Evolutionary conservation across 768 basidiomycete species (phyloP), one percentile per base, ranked within the genome.

Genomic region (Royoungia palumana): DNA sequence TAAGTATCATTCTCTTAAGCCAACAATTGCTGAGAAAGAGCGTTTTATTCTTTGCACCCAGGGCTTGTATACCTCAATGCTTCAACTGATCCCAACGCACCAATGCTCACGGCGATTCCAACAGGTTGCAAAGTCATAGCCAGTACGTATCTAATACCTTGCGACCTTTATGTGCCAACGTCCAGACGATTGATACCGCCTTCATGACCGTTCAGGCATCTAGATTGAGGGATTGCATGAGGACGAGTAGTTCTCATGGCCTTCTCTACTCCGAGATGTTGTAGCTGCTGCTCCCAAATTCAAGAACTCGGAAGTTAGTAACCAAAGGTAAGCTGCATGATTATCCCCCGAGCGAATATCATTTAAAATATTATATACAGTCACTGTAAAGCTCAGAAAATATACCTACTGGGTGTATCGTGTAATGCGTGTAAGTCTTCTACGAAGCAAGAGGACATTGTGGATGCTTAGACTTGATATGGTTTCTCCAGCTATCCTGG

Each of bases 401-500:
- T 50, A 13, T 41, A 36, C 13, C 6, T n/a, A 19, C 19, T 14
- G 20, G 38, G 41, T 34, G 0, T 7, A 13, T 0, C 14, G 24
- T 5, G 6, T 30, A 25, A 13, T 12, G 22, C 19, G 14, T 13
- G 48, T 20, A 40, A 21, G 44, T 54, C 20, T 43, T 12, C 47
- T 17, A 44, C 11, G 10, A 19, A 21, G 13, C 19, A 2, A 2
- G 9, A 34, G 4, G 34, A 12, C 5, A 19, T 24, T 50, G 5
- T 21, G 9, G 0, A 40, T 64, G 62, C n/a, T 47, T 34, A 6
- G 6, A 21, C 24, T 4, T 46, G 11, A 64, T 13, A n/a, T 64
- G 65, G 2, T 28, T 17, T 1, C 3, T 43, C 43, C 46, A 37
- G 44, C 25, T 64, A 34, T 67, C 62, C 38, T 35, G 20, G 4